Percentiles rank a stretch among this genome's conserved stretches.
Evolutionary conservation across 75 land plant species (phyloP).

Genomic region (Picea glauca): DNA sequence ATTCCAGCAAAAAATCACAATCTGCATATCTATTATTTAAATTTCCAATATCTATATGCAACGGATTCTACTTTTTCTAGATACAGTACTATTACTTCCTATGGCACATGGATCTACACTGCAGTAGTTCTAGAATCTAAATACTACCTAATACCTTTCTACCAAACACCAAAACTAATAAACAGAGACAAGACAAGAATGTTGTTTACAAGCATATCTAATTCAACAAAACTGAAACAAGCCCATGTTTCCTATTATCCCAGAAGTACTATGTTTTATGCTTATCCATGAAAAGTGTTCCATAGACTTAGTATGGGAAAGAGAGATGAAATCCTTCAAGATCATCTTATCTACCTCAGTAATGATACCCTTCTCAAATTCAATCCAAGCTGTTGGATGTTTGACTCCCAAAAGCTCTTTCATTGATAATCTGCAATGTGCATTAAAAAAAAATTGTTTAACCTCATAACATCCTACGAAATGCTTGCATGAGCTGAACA

Average conservation of each 20-base stretch:
- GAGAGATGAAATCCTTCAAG: slow-evolving; percentile 1
- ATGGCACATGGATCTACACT: not conserved
- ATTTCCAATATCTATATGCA: not conserved
- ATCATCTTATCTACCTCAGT: slow-evolving; percentile 55
- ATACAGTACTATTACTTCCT: not conserved
- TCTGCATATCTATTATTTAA: not conserved
- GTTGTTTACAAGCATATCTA: not conserved
- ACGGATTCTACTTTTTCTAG: not conserved
- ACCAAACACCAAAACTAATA: too few species aligned
- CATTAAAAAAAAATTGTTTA: not conserved
- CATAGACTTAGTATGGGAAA: not conserved
- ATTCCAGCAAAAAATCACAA: not conserved
- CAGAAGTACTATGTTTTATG: not conserved
- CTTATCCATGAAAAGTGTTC: not conserved
- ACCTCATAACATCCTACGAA: not conserved
- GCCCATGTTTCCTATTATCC: not conserved
- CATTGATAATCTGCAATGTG: slow-evolving; percentile 62
- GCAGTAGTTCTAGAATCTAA: too few species aligned
- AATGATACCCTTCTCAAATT: slow-evolving; percentile 87
- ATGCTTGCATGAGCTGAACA: not conserved
- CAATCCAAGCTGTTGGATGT: slow-evolving; percentile 95
- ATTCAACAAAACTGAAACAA: not conserved
- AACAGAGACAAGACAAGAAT: not conserved
- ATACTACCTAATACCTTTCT: too few species aligned
- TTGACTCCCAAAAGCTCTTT: slow-evolving; percentile 77